Percentiles rank a stretch among this genome's conserved stretches.
These are phyloP conservation scores for Plenodomus tracheiphilus DNA, from an alignment of 2,329 filamentous ascomycete species.

Conservation along the genomic window DNA sequence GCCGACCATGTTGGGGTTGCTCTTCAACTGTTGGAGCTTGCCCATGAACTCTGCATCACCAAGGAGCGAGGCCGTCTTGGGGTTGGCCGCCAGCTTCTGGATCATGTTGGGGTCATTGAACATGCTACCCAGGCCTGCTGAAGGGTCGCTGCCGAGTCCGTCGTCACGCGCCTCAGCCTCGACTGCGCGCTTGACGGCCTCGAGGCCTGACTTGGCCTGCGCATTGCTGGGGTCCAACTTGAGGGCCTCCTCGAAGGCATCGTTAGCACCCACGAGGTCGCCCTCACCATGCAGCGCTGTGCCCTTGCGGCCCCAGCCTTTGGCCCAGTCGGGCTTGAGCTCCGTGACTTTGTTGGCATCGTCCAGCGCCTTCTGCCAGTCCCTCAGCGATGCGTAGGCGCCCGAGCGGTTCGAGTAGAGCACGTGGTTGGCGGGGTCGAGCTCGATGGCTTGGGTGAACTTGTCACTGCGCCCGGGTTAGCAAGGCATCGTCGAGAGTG, in stretches of 20 bases:
- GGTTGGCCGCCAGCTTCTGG: slow-evolving; percentile 88
- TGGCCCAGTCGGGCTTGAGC: slow-evolving; percentile 97
- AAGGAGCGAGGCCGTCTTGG: slow-evolving; percentile 83
- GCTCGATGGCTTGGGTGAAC: slow-evolving; percentile 88
- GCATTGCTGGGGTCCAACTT: slow-evolving; percentile 91
- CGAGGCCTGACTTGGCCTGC: slow-evolving; percentile 86
- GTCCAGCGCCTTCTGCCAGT: slow-evolving; percentile 80
- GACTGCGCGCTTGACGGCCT: slow-evolving; percentile 85
- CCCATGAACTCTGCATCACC: slow-evolving; percentile 85
- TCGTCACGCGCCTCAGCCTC: slow-evolving; percentile 71
- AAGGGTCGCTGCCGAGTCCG: slow-evolving; percentile 65
- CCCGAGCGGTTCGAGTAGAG: slow-evolving; percentile 97
- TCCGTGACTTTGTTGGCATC: slow-evolving; percentile 94
- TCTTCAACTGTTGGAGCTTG: slow-evolving; percentile 80
- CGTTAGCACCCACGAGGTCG: slow-evolving; percentile 81
- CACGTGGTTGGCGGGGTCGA: slow-evolving; percentile 90
- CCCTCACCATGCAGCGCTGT: slow-evolving; percentile 86
- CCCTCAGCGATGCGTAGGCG: slow-evolving; percentile 82
- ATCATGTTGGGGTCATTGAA: slow-evolving; percentile 92
- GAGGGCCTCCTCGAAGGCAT: slow-evolving; percentile 92
- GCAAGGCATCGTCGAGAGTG: slow-evolving; percentile 7
- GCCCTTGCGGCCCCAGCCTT: slow-evolving; percentile 93
- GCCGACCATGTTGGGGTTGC: slow-evolving; percentile 78
- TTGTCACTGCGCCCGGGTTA: slow-evolving; percentile 67
- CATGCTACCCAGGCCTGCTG: slow-evolving; percentile 81